A percentile compares a stretch with the other conserved stretches of the same genome.
Conservation (phyloP, 2,329 filamentous ascomycete species). For the Epichloe baconii region DNA sequence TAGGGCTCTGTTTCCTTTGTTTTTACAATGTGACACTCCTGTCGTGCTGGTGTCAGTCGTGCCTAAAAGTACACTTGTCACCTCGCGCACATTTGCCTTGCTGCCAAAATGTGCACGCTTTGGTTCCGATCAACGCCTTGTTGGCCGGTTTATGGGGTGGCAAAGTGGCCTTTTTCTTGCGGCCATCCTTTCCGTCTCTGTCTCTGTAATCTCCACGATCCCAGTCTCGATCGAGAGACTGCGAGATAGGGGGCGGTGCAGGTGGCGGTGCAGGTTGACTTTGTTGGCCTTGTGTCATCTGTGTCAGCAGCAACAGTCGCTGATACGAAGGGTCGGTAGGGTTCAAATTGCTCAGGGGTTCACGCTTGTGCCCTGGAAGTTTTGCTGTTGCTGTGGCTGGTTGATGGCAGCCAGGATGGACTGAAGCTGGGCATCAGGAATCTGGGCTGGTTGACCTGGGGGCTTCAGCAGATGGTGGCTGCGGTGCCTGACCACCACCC, state of each 20-base stretch:
- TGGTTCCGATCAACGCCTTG: constrained; percentile 48
- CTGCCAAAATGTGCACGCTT: constrained; percentile 57
- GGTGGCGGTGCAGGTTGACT: constrained; percentile 13
- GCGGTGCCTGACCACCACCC: constrained; percentile 19
- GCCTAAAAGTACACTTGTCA: constrained; percentile 60
- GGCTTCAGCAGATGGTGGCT: constrained; percentile 6
- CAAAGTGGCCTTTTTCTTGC: constrained; percentile 28
- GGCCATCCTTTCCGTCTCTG: constrained; percentile 23
- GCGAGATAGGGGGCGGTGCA: constrained; percentile 6
- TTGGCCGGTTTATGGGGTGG: constrained; percentile 34
- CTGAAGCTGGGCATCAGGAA: constrained; percentile 27
- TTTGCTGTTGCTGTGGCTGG: constrained; percentile 15
- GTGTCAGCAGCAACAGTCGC: constrained; percentile 25
- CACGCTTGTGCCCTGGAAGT: constrained; percentile 8
- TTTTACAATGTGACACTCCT: neutral
- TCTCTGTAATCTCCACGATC: constrained; percentile 20
- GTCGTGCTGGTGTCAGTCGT: constrained; percentile 30
- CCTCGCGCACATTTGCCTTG: constrained; percentile 62
- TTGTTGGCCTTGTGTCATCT: constrained; percentile 23
- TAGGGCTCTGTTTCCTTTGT: neutral
- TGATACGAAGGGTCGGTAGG: constrained; percentile 28
- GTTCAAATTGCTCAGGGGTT: constrained; percentile 17
- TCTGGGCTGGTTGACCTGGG: constrained; percentile 14
- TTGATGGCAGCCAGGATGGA: constrained; percentile 31
- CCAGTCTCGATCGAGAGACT: constrained; percentile 9